Percentiles rank a stretch among this genome's conserved stretches.
Evolutionary conservation across 805 yeast species (phyloP).

Genomic region (Komagataella phaffii): DNA sequence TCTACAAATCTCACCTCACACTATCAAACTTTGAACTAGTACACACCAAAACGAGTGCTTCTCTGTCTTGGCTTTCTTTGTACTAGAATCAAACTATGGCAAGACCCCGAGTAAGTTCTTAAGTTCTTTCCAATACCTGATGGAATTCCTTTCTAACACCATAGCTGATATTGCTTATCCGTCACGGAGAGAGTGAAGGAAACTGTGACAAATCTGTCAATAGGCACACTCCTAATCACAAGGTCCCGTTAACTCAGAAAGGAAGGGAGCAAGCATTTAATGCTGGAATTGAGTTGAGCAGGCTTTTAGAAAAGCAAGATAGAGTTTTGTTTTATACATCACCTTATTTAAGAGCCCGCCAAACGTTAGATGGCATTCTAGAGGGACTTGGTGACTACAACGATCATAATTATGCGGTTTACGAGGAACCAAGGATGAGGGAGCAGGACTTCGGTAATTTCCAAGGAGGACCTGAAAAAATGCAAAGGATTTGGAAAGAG

Average conservation of each 20-base stretch:
- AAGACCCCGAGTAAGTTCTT: not conserved
- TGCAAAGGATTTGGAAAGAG: constrained; percentile 75
- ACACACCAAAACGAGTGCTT: not conserved
- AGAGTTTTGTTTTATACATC: constrained; percentile 71
- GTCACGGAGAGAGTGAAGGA: constrained; percentile 92
- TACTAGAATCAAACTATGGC: not conserved
- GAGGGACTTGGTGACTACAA: constrained; percentile 30
- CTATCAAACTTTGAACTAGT: not conserved
- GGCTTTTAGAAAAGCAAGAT: constrained; percentile 32
- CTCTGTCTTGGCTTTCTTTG: not conserved
- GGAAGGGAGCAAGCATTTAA: constrained; percentile 54
- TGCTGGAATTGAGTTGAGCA: constrained; percentile 43
- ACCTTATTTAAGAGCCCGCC: constrained; percentile 75
- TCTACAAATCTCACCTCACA: not conserved
- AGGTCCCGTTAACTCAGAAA: constrained; percentile 52
- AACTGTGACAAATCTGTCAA: constrained; percentile 79
- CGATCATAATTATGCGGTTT: constrained; percentile 34
- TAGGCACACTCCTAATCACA: constrained; percentile 66
- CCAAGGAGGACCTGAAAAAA: constrained; percentile 62
- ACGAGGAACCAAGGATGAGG: constrained; percentile 84
- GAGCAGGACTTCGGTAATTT: constrained; percentile 95
- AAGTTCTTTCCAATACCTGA: not conserved
- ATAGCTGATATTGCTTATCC: constrained; percentile 51
- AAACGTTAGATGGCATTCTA: constrained; percentile 64
- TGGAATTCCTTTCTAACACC: not conserved